These are phyloP conservation scores for Aspergillus intermedius DNA, from an alignment of 2,329 filamentous ascomycete genomes.

Conservation along the genomic window DNA sequence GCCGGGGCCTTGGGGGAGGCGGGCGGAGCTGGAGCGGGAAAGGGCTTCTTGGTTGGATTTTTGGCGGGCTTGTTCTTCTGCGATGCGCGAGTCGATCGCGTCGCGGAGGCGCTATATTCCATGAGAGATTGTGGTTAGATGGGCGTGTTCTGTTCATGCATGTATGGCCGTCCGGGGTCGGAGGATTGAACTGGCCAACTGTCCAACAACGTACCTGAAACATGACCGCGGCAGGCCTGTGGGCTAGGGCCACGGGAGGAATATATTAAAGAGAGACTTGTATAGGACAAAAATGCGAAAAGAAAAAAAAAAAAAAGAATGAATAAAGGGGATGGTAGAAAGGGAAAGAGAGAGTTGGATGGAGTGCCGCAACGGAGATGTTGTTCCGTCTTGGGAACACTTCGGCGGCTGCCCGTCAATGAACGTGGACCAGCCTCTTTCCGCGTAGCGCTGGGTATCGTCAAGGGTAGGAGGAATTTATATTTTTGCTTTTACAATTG, in stretches of 20 bases:
- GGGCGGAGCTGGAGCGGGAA: constrained; percentile 40
- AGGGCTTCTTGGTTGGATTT: constrained; percentile 43
- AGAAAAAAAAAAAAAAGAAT: constrained; percentile 5
- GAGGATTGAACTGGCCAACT: constrained; percentile 2
- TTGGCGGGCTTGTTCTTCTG: constrained; percentile 83
- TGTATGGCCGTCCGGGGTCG: background rate
- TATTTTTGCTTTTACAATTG: no score
- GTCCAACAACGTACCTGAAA: constrained; percentile 21
- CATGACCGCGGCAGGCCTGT: constrained; percentile 22
- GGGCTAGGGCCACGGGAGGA: constrained; percentile 12
- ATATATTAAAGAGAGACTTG: constrained; percentile 8
- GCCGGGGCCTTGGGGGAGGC: constrained; percentile 26
- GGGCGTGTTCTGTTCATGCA: background rate
- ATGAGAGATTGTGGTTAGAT: background rate
- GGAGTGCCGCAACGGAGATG: background rate
- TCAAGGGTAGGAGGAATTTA: no score
- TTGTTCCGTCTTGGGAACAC: background rate
- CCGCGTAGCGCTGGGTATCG: no score
- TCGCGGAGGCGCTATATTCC: constrained; percentile 65
- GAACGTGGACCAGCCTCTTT: no score
- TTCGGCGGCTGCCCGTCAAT: no score
- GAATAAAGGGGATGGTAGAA: constrained; percentile 8
- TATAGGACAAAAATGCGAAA: constrained; percentile 1
- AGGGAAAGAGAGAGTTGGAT: background rate
- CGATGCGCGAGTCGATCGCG: constrained; percentile 78